Evolutionary conservation across 257 asterid genomes (phyloP).

Genomic region (Cordia subcordata): DNA sequence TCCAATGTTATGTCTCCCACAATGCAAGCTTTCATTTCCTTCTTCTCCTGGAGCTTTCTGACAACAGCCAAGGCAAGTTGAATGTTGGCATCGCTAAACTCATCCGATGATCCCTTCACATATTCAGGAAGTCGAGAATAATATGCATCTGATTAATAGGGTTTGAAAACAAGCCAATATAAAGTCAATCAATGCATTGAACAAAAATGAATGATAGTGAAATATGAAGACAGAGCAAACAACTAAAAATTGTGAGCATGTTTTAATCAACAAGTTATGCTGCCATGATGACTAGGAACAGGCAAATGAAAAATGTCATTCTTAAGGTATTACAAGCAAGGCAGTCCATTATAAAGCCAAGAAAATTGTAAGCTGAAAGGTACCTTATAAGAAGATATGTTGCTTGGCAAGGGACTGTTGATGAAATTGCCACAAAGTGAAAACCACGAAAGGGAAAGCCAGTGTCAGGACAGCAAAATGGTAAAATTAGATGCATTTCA

Average conservation of each 20-base stretch:
- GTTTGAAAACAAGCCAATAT: slow-evolving; percentile 7
- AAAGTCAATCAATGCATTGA: slow-evolving; percentile 5
- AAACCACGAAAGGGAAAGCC: slow-evolving; percentile 9
- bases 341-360: background rate
- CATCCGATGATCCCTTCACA: slow-evolving; percentile 94
- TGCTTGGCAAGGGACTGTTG: slow-evolving; percentile 85
- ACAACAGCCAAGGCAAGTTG: slow-evolving; percentile 84
- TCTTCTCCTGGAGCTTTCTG: slow-evolving; percentile 70
- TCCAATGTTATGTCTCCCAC: too few relatives aligned
- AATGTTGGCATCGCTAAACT: slow-evolving; percentile 90
- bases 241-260: background rate
- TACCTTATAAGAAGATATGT: slow-evolving; percentile 92
- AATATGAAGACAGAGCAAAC: background rate
- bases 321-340: background rate
- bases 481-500: too few relatives aligned
- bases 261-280: background rate
- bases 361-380: slow-evolving; percentile 11
- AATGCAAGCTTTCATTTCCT: slow-evolving; percentile 86
- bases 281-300: background rate
- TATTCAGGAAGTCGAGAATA: slow-evolving; percentile 24
- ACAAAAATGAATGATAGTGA: slow-evolving; percentile 4
- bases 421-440: slow-evolving; percentile 20
- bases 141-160: slow-evolving; percentile 10
- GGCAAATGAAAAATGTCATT: background rate
- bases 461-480: slow-evolving; percentile 24